These are phyloP conservation scores for Suhomyces terraborum DNA, from an alignment of 1,139 yeast species.

Conservation along the genomic window DNA sequence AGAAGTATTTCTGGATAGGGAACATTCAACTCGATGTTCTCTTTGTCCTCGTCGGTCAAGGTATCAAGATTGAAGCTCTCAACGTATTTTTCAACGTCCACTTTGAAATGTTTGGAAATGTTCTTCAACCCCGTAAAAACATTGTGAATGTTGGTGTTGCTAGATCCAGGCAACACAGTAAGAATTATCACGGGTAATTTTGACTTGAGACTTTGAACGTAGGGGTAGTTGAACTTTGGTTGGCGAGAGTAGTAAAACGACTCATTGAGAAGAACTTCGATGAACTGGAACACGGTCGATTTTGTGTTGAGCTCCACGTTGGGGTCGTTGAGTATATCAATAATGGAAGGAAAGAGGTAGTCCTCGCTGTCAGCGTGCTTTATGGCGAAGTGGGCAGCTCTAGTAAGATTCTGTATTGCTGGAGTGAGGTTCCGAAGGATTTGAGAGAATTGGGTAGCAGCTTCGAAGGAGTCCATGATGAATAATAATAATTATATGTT, in stretches of 20 bases:
- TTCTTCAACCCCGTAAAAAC: conserved; percentile 42
- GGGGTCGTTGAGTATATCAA: conserved; percentile 61
- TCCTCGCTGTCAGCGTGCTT: conserved; percentile 64
- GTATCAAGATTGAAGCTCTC: conserved; percentile 31
- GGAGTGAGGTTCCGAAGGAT: conserved; percentile 64
- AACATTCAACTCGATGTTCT: conserved; percentile 33
- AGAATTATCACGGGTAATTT: conserved; percentile 51
- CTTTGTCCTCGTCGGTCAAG: conserved; percentile 38
- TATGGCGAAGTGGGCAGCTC: conserved; percentile 61
- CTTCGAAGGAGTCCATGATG: conserved; percentile 77
- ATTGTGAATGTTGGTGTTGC: conserved; percentile 51
- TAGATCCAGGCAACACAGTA: conserved; percentile 52
- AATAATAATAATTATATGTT: too few species aligned
- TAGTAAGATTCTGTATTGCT: conserved; percentile 54
- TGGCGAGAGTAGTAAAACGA: conserved; percentile 37
- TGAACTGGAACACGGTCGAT: conserved; percentile 66
- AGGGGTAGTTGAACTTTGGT: conserved; percentile 42
- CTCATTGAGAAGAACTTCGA: conserved; percentile 57
- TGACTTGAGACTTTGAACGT: conserved; percentile 45
- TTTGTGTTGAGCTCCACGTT: conserved; percentile 57
- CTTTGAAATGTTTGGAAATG: conserved; percentile 40
- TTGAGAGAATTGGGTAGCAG: conserved; percentile 67
- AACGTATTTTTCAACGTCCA: conserved; percentile 31
- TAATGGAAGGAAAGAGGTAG: conserved; percentile 68
- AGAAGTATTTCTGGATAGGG: conserved; percentile 38